Base-by-base conservation (phyloP, 2,329 filamentous ascomycete genomes). In the Botrytis hyacinthi region DNA sequence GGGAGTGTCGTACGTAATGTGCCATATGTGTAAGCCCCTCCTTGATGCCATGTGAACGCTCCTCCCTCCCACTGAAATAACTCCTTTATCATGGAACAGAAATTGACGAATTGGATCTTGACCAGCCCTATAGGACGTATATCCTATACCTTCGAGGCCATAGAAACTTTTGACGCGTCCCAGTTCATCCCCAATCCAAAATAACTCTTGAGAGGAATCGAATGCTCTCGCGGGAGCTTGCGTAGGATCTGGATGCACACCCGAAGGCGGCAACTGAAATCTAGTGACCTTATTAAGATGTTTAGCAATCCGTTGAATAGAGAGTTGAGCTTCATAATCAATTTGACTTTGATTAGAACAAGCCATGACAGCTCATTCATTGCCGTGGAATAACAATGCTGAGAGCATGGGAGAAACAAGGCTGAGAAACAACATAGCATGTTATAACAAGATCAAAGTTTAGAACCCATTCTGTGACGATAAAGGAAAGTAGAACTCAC, bases 121-220 rank as follows among this genome's bases (percentile, higher is more conserved):
- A 76, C 88, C 83, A 8, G 87, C 93, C 81, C 92, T 91, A 82
- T 96, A 95, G 54, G 95, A 97, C 7, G 95, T 97, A 82, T 99
- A 98, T 80, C 90, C 89, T 80, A 95, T 92, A 66, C 98, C 87
- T 75, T 97, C 93, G 71, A 90, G 89, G 71, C 94, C 92, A 82
- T 93, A 93, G 83, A 97, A 98, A 18, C 95, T 97, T 62, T 90
- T 92, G 66, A 98, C 90, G 77, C 94, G 91, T 75, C 96, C 96
- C 66, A 75, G 93, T 84, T 96, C 93, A 82, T 96, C 97, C 65
- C 95, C 97, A 4, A 91, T 90, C 96, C 97, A 99, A 71, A 99
- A 84, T 51, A 99, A 87, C 82, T 99, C 96, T 82, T 97, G 92
- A 57, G 88, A 87, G 73, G 92, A 92, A 82, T 99, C 96, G 83